A percentile compares a stretch with the other conserved stretches of the same genome.
phyloP scores from a whole-genome alignment of 164 flowering plant genomes.

The Houttuynia cordata region DNA sequence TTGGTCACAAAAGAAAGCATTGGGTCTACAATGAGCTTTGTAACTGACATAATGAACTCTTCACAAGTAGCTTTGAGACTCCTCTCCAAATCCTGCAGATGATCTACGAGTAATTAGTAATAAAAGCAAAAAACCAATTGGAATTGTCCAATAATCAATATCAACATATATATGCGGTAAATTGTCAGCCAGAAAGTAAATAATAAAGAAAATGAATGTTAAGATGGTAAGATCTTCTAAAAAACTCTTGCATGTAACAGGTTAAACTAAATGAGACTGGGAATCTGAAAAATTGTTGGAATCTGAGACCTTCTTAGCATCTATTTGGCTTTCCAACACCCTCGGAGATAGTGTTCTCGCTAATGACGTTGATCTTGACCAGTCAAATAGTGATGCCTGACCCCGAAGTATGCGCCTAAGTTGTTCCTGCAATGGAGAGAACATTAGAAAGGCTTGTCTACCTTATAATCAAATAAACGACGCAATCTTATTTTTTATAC shows the following conservation, averaged over 20 bases:
- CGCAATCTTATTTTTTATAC: too few species aligned
- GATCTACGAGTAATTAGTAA: neutral
- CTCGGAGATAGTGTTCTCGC: constrained; percentile 96
- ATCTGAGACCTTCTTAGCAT: constrained; percentile 80
- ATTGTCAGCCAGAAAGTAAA: too few species aligned
- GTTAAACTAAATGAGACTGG: too few species aligned
- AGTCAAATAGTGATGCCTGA: constrained; percentile 80
- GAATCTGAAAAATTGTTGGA: too few species aligned
- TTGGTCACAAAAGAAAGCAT: constrained; percentile 97
- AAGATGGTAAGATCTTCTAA: neutral
- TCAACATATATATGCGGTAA: too few species aligned
- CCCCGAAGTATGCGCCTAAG: constrained; percentile 93
- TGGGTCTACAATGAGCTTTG: constrained; percentile 93
- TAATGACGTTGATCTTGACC: constrained; percentile 89
- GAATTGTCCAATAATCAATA: neutral
- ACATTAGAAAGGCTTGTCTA: neutral
- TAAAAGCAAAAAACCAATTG: neutral
- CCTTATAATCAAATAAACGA: neutral
- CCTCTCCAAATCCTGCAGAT: constrained; percentile 78
- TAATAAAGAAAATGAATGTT: neutral
- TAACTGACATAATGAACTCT: constrained; percentile 96
- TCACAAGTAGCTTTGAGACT: constrained; percentile 86
- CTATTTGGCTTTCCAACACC: constrained; percentile 94
- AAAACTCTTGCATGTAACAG: too few species aligned
- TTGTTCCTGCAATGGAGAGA: constrained; percentile 53